These are phyloP conservation scores for Entomortierella beljakovae DNA, from an alignment of 192 early-diverging fungal genomes.

Conservation along the genomic window DNA sequence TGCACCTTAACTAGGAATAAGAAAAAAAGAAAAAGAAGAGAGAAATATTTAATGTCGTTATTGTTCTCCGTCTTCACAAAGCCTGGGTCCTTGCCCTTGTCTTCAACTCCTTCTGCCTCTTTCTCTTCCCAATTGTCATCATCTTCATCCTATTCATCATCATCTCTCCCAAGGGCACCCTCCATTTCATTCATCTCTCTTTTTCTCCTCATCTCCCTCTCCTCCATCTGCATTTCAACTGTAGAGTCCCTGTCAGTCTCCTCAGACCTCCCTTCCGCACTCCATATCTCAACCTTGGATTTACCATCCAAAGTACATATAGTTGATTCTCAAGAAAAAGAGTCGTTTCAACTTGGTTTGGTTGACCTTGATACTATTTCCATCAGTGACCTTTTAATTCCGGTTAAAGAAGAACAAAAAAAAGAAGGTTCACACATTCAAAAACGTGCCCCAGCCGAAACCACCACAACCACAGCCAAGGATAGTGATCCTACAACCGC, in stretches of 20 bases:
- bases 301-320: background rate
- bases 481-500: too few species aligned
- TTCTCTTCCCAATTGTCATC: constrained; percentile 6
- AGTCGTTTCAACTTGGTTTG: background rate
- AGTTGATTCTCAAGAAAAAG: background rate
- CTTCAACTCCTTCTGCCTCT: constrained; percentile 3
- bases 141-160: constrained; percentile 3
- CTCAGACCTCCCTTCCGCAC: background rate
- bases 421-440: background rate
- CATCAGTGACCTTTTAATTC: too few species aligned
- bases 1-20: too few species aligned
- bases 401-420: background rate
- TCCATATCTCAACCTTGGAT: background rate
- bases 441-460: constrained; percentile 12
- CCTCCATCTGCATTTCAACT: background rate
- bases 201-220: background rate
- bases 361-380: background rate
- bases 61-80: constrained; percentile 22
- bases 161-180: background rate
- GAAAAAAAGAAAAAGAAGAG: background rate
- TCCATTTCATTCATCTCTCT: constrained; percentile 8
- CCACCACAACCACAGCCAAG: constrained; percentile 2
- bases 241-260: background rate
- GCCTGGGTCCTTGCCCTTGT: constrained; percentile 15
- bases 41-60: background rate